A percentile compares a stretch with the other conserved stretches of the same genome.
Evolutionary conservation across 768 basidiomycete genomes (phyloP).

Genomic region (Pleurotus sapidus): DNA sequence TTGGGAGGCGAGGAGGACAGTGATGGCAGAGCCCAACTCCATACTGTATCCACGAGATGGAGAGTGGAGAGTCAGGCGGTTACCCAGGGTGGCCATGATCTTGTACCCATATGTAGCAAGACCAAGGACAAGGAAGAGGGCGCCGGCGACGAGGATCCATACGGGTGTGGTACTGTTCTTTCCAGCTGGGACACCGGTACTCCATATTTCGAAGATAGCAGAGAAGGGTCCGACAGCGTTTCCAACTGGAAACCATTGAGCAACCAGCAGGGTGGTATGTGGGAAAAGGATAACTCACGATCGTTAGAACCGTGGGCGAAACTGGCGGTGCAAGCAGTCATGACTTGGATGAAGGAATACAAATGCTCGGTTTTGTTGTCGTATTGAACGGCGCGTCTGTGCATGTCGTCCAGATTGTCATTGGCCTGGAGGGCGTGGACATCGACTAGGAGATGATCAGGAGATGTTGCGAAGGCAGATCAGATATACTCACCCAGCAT

Average conservation of each 20-base stretch:
- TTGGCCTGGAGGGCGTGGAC: constrained; percentile 18
- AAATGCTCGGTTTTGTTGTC: constrained; percentile 27
- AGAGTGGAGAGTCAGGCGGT: constrained; percentile 26
- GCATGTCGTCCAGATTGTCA: constrained; percentile 17
- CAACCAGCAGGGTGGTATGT: background rate
- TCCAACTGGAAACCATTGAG: constrained; percentile 10
- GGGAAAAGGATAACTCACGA: background rate
- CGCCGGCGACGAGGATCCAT: constrained; percentile 24
- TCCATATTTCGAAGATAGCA: constrained; percentile 24
- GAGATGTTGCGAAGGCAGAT: background rate
- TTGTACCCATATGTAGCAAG: constrained; percentile 21
- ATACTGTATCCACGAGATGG: constrained; percentile 25
- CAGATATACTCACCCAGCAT: constrained; percentile 5
- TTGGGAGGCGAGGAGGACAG: constrained; percentile 27
- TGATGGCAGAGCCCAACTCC: constrained; percentile 24
- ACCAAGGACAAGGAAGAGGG: constrained; percentile 22
- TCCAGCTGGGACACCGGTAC: constrained; percentile 14
- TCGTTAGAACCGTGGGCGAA: constrained; percentile 28
- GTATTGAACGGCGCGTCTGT: constrained; percentile 19
- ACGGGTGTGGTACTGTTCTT: constrained; percentile 18
- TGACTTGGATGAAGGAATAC: constrained; percentile 27
- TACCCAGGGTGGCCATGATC: constrained; percentile 27
- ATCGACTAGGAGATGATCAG: constrained; percentile 11
- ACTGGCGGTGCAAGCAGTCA: constrained; percentile 26
- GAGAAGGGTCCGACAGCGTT: constrained; percentile 28